Evolutionary conservation across 345 rosid genomes (phyloP).

Genomic region (Lumnitzera racemosa): DNA sequence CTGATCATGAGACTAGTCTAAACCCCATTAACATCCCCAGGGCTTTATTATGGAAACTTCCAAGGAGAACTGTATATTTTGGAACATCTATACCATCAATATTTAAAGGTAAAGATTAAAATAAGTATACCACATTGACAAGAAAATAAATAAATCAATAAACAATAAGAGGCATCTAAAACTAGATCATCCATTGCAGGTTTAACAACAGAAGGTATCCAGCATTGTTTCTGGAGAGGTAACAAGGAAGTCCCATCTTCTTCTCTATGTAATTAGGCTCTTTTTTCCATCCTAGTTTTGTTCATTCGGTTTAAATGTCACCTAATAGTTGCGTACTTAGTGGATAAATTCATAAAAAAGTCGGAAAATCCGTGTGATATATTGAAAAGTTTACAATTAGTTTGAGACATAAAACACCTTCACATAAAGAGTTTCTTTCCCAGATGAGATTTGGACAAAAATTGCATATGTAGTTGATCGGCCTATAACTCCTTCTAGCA

Average conservation of each 20-base stretch:
- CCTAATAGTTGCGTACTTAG: too few relatives aligned
- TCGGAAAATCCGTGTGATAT: too few relatives aligned
- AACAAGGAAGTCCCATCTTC: constrained; percentile 8
- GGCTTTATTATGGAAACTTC: constrained; percentile 68
- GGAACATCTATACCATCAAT: constrained; percentile 89
- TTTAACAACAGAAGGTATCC: constrained; percentile 70
- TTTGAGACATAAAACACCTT: too few relatives aligned
- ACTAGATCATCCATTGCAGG: constrained; percentile 30
- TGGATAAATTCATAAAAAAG: too few relatives aligned
- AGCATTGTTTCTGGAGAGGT: constrained; percentile 98
- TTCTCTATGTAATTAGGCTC: constrained; percentile 1
- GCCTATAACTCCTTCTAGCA: too few relatives aligned
- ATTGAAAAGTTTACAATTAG: too few relatives aligned
- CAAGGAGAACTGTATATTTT: constrained; percentile 77
- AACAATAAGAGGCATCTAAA: constrained; percentile 5
- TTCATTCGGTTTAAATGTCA: too few relatives aligned
- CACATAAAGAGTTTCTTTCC: too few relatives aligned
- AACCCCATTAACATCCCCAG: constrained; percentile 75
- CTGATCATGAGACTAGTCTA: constrained; percentile 83
- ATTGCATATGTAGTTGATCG: too few relatives aligned
- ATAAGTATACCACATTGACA: neutral
- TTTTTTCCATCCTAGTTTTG: neutral
- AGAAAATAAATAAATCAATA: neutral
- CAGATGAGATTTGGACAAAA: too few relatives aligned
- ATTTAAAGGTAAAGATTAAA: constrained; percentile 55